Conservation (phyloP, 768 basidiomycete species). For the Tricholoma bakamatsutake region DNA sequence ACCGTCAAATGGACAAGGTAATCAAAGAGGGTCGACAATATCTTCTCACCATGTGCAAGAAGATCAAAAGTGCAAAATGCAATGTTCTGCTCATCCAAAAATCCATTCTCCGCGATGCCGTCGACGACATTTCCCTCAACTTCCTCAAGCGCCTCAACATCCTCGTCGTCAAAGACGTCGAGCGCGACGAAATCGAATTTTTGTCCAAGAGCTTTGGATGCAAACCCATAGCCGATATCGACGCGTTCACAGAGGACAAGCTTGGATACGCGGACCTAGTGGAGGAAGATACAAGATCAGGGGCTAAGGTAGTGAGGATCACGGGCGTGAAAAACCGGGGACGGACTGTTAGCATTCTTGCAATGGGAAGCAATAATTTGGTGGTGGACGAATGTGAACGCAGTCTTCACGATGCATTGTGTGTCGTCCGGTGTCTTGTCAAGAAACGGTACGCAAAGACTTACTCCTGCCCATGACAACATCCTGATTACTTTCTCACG, state of each 20-base stretch:
- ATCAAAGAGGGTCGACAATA: constrained; percentile 99
- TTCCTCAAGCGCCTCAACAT: constrained; percentile 98
- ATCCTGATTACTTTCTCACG: not conserved
- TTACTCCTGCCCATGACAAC: not conserved
- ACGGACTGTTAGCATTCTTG: constrained; percentile 91
- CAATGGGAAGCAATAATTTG: constrained; percentile 87
- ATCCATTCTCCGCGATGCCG: constrained; percentile 98
- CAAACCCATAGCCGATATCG: constrained; percentile 96
- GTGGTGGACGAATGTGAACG: constrained; percentile 97
- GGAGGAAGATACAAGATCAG: constrained; percentile 78
- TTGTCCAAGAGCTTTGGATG: constrained; percentile 90
- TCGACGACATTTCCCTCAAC: constrained; percentile 94
- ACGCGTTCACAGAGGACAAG: constrained; percentile 97
- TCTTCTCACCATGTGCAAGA: constrained; percentile 95
- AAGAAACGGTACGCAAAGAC: constrained; percentile 77
- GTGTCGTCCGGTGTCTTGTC: constrained; percentile 95
- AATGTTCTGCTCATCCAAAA: constrained; percentile 99
- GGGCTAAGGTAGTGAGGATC: constrained; percentile 88
- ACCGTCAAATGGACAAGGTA: constrained; percentile 99
- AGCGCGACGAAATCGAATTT: constrained; percentile 98
- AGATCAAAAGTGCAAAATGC: constrained; percentile 99
- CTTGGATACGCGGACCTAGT: constrained; percentile 94
- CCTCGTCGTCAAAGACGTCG: constrained; percentile 93
- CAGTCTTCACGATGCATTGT: constrained; percentile 97
- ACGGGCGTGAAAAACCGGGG: constrained; percentile 94